A percentile compares a stretch with the other conserved stretches of the same genome.
Conservation (phyloP, 2,329 filamentous ascomycete genomes). For the Penicillium fuscoglaucum region DNA sequence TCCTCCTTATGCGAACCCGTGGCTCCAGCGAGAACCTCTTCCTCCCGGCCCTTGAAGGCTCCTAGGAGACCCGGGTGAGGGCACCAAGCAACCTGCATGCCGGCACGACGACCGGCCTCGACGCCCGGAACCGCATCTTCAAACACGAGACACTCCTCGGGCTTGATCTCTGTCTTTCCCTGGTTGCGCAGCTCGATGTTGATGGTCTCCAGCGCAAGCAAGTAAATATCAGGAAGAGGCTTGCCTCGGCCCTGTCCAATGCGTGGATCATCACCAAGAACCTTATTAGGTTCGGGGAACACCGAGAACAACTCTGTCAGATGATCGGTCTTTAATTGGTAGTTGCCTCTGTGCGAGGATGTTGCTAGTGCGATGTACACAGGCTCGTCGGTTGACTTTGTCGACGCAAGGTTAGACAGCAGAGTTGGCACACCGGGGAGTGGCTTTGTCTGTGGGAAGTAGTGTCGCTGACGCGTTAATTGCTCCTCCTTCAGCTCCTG, state of each 20-base stretch:
- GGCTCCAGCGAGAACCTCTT: slow-evolving; percentile 77
- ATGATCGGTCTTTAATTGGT: slow-evolving; percentile 69
- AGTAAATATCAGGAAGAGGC: slow-evolving; percentile 90
- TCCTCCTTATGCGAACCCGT: slow-evolving; percentile 68
- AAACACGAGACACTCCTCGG: slow-evolving; percentile 91
- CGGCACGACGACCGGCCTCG: slow-evolving; percentile 83
- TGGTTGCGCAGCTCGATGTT: slow-evolving; percentile 66
- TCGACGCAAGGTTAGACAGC: slow-evolving; percentile 49
- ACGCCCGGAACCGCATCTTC: slow-evolving; percentile 94
- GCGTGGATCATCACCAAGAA: slow-evolving; percentile 81
- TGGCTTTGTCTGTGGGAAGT: slow-evolving; percentile 73
- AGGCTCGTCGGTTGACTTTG: slow-evolving; percentile 40
- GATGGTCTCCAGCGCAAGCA: slow-evolving; percentile 79
- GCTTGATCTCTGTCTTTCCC: slow-evolving; percentile 64
- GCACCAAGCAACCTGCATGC: slow-evolving; percentile 93
- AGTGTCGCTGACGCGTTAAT: slow-evolving; percentile 63
- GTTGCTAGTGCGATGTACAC: slow-evolving; percentile 86
- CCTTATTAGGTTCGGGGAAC: slow-evolving; percentile 69
- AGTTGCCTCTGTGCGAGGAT: slow-evolving; percentile 71
- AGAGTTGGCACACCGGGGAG: slow-evolving; percentile 75
- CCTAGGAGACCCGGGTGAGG: slow-evolving; percentile 77
- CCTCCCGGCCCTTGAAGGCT: slow-evolving; percentile 75
- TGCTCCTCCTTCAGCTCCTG: slow-evolving; percentile 67
- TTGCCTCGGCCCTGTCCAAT: slow-evolving; percentile 83
- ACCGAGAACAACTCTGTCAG: slow-evolving; percentile 52